These are phyloP conservation scores for Cryptosporidium meleagridis DNA, from an alignment of 169 alveolate species.

Conservation along the genomic window DNA sequence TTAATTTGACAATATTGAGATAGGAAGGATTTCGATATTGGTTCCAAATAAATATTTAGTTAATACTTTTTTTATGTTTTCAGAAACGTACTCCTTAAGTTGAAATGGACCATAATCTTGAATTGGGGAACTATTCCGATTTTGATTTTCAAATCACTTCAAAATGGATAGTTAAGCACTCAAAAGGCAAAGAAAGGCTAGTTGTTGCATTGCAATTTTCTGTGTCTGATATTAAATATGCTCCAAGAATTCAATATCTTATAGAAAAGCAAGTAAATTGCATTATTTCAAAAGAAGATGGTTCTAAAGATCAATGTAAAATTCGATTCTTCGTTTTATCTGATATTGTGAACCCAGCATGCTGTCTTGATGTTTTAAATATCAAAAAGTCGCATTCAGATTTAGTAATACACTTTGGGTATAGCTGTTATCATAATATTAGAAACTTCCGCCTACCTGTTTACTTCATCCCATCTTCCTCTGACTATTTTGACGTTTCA, in stretches of 20 bases:
- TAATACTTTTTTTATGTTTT: not conserved
- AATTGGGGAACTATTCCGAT: conserved; percentile 7
- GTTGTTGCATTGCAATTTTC: conserved; percentile 46
- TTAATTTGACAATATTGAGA: no score
- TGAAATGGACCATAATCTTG: conserved; percentile 16
- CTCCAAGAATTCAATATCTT: conserved; percentile 50
- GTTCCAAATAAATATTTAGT: no score
- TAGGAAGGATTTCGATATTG: not conserved
- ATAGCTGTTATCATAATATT: conserved; percentile 29
- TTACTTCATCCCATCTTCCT: conserved; percentile 3
- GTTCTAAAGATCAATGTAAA: not conserved
- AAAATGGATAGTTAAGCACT: conserved; percentile 2
- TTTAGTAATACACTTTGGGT: conserved; percentile 54
- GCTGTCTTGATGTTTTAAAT: conserved; percentile 37
- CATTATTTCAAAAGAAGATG: not conserved
- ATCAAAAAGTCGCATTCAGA: conserved; percentile 43
- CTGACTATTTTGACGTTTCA: not conserved
- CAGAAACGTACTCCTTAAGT: not conserved
- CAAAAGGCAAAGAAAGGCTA: not conserved
- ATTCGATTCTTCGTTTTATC: conserved; percentile 18
- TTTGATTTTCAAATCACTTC: not conserved
- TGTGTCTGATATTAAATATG: conserved; percentile 32
- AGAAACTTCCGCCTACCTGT: conserved; percentile 9
- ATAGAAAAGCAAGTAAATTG: not conserved
- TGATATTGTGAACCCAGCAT: conserved; percentile 37